These are phyloP conservation scores for Micromonas commoda DNA, from an alignment of 139 green algal species.

Conservation along the genomic window DNA sequence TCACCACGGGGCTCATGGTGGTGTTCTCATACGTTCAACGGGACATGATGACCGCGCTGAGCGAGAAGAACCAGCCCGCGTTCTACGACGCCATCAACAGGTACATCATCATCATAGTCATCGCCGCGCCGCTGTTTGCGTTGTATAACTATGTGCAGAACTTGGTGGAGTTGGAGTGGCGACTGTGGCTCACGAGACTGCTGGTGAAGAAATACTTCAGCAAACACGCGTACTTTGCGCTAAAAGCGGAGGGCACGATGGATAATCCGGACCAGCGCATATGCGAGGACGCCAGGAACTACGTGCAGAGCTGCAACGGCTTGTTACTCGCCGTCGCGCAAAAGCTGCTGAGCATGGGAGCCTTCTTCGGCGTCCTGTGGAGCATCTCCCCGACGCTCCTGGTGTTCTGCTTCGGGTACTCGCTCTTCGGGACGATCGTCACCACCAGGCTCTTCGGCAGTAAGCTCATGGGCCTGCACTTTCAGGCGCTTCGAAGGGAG, in stretches of 20 bases:
- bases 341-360: conserved; percentile 72
- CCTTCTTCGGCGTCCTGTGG: conserved; percentile 63
- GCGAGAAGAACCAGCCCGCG: conserved; percentile 55
- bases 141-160: conserved; percentile 42
- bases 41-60: conserved; percentile 57
- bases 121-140: conserved; percentile 60
- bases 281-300: conserved; percentile 74
- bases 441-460: conserved; percentile 71
- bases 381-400: conserved; percentile 29
- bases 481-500: conserved; percentile 56
- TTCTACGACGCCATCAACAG: conserved; percentile 55
- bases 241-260: background rate
- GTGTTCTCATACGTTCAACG: conserved; percentile 48
- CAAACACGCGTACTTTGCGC: conserved; percentile 2
- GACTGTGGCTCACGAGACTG: conserved; percentile 43
- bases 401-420: conserved; percentile 72
- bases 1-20: conserved; percentile 19
- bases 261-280: conserved; percentile 56
- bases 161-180: conserved; percentile 55
- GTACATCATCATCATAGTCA: conserved; percentile 59
- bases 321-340: conserved; percentile 58
- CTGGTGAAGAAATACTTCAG: conserved; percentile 52
- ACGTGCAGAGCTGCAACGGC: conserved; percentile 48
- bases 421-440: conserved; percentile 64
- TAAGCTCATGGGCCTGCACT: conserved; percentile 62